Evolutionary conservation across 2,329 filamentous ascomycete species (phyloP).

Genomic region (Elsinoe fawcettii): DNA sequence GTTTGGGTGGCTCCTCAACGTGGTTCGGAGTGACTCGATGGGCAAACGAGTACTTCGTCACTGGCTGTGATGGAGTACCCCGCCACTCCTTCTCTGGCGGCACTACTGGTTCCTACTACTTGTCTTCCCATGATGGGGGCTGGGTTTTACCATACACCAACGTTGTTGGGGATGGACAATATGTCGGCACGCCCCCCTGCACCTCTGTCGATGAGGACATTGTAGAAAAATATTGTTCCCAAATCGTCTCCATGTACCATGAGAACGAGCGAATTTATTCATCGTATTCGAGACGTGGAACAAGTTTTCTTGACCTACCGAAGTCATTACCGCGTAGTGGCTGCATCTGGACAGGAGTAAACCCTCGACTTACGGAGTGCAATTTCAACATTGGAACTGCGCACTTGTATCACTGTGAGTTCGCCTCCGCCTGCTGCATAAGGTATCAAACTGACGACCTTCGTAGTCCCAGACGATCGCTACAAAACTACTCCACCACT

Average conservation of each 20-base stretch:
- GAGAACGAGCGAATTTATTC: neutral
- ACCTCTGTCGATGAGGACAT: no score
- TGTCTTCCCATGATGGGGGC: no score
- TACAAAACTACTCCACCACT: neutral
- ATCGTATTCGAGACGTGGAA: neutral
- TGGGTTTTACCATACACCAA: neutral
- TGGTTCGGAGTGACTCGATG: neutral
- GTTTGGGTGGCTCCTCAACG: neutral
- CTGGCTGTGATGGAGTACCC: neutral
- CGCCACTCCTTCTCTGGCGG: neutral
- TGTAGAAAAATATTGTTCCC: neutral
- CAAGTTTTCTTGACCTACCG: neutral
- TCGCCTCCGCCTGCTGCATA: neutral
- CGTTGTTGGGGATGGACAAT: neutral
- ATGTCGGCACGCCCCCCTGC: neutral
- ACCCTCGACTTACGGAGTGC: neutral
- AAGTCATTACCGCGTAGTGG: neutral
- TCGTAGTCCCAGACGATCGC: neutral
- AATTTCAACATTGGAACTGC: neutral
- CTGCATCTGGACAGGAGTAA: neutral
- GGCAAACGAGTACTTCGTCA: neutral
- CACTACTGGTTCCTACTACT: no score
- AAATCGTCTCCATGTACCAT: neutral
- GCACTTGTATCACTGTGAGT: neutral
- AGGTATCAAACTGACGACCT: neutral